Base-by-base conservation (phyloP, 305 asterid genomes). In the Fraxinus sp. region DNA sequence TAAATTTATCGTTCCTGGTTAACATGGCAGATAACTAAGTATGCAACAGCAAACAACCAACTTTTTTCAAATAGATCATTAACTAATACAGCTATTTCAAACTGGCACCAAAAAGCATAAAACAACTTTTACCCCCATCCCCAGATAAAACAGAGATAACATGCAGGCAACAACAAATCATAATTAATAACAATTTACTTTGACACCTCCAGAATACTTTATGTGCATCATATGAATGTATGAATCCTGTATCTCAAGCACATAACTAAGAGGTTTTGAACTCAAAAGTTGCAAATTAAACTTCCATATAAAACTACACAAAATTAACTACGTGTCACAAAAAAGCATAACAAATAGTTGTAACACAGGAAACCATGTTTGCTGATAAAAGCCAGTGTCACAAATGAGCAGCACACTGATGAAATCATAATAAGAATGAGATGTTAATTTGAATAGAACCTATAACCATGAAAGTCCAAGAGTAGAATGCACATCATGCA, bases 1-100 rank as follows among this genome's bases (percentile, higher is more conserved):
- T 70, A 76, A 77, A 75, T 33, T 76, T 44, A 57, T 14, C 20
- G 74, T 41, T 71, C 22, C 82, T 78, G 37, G 73, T 16, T 35
- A 28, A 35, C 33, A 55, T 30, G 26, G 55, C 44, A 85, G 79
- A 83, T 14, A 75, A 71, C 16, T 57, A 72, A 33, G 24, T 8
- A 59, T 28, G 22, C 85, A 80, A 57, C 66, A 46, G 74, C 28
- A 26, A 83, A 55, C 71, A 66, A 71, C 26, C 52, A 80, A 30
- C 46, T 72, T 10, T 16, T 73, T 32, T 33, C 76, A 28, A 71
- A 13, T 30, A 71, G 20, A 66, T 28, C 44, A 14, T 32, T 14
- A 30, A 32, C 22, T 71, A 14, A 71, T 71, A 71, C 41, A 32
- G 44, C 20, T 10, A 32, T 30, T 30, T 28, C 76, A 4, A 71